A percentile compares a stretch with the other conserved stretches of the same genome.
These are phyloP conservation scores for Jacaranda copaia DNA, from an alignment of 257 asterid genomes.

Conservation along the genomic window DNA sequence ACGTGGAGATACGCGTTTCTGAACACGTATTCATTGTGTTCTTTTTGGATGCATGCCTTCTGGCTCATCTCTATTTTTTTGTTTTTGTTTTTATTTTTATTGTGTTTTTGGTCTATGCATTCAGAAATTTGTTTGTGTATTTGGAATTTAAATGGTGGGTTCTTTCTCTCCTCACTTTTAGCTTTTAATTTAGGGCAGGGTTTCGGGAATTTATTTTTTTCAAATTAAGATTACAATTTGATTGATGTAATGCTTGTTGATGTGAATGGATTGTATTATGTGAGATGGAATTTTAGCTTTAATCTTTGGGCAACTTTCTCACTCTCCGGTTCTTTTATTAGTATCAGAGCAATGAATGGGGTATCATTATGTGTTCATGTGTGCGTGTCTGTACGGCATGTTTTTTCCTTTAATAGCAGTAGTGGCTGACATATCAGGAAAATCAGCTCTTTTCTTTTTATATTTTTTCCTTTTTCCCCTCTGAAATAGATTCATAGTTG, in stretches of 20 bases:
- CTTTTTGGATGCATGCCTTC: background rate
- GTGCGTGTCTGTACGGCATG: conserved; percentile 28
- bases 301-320: conserved; percentile 8
- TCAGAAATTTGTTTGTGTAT: background rate
- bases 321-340: background rate
- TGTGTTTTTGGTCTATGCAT: conserved; percentile 4
- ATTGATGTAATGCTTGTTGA: conserved; percentile 3
- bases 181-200: conserved; percentile 14
- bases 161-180: background rate
- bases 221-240: background rate
- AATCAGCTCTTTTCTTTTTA: background rate
- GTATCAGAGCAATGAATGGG: background rate
- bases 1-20: background rate
- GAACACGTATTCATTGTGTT: background rate
- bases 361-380: conserved; percentile 25
- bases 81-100: background rate
- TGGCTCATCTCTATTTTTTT: background rate
- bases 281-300: conserved; percentile 27
- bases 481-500: background rate
- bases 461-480: background rate
- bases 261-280: conserved; percentile 13
- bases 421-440: conserved; percentile 12
- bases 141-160: background rate
- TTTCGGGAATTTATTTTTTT: conserved; percentile 11
- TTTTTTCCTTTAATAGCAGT: background rate